Conservation (phyloP, 768 basidiomycete species). For the Serendipita indica region DNA sequence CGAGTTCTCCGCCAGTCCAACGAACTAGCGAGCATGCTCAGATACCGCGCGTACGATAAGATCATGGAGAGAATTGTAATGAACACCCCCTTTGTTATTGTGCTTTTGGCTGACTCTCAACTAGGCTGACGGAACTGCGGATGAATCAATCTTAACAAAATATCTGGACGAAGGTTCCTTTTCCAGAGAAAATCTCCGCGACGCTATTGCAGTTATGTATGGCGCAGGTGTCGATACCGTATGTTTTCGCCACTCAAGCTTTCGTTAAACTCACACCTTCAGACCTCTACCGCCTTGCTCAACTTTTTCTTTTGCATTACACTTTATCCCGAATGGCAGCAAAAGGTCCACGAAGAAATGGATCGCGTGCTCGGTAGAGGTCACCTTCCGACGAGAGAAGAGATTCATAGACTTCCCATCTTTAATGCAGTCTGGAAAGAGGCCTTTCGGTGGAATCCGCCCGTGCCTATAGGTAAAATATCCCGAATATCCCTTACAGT, state of each 20-base stretch:
- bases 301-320: conserved; percentile 17
- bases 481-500: not conserved
- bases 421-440: not conserved
- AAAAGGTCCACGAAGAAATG: conserved; percentile 17
- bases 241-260: not conserved
- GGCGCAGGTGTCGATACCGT: not conserved
- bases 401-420: not conserved
- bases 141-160: not conserved
- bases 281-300: not conserved
- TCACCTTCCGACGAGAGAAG: conserved; percentile 14
- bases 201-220: not conserved
- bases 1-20: not conserved
- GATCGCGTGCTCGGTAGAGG: conserved; percentile 18
- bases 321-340: conserved; percentile 15
- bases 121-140: not conserved
- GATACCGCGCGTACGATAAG: not conserved
- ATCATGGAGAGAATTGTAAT: not conserved
- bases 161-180: not conserved
- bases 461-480: not conserved
- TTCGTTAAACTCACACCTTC: no score
- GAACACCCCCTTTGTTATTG: not conserved
- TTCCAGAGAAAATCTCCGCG: not conserved
- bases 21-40: not conserved
- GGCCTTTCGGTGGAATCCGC: not conserved
- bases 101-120: not conserved